Evolutionary conservation across 371 early-diverging fungal genomes (phyloP), one percentile per base, ranked within the genome.

Genomic region (Mortierella sp.): DNA sequence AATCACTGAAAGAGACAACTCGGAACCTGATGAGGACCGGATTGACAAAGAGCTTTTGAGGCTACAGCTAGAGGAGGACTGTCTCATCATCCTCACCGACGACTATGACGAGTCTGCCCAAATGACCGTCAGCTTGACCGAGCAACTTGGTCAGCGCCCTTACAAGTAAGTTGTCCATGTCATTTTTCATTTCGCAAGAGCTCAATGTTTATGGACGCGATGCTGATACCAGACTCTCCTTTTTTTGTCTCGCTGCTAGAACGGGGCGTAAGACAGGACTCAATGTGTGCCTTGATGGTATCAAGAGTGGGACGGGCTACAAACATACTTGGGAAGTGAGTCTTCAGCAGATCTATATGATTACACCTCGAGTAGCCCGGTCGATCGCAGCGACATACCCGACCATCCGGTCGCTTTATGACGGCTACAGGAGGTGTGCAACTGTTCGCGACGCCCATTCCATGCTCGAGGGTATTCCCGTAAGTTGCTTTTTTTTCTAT

Each of bases 261-360:
- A 77, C 70, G 14, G 46, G 21, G 3, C 86, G 90, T 27, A 84
- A 82, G 49, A 78, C 85, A 29, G 85, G 87, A 58, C 68, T 88
- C 41, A 84, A 88, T 73, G 81, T 87, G 7, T 89, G 86, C 74
- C 24, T 88, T 41, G 88, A 84, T 44, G 77, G 87, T 75, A 87
- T 92, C 54, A 91, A 87, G 75, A 88, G 90, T 54, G 95, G 96
- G 3, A 72, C 38, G 2, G 89, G 89, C 75, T 63, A 88, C 3
- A 60, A 79, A 14, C 95, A 96, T 79, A 92, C 90, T 0, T 96
- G 94, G 92, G 76, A 78, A 16, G 90, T 89, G 70, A 93, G 93
- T 91, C 84, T 96, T 12, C 92, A 94, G 78, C 93, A 94, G 78
- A 89, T 96, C 18, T 93, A 92, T 54, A 83, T 91, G 46, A 91